A percentile compares a stretch with the other conserved stretches of the same genome.
These are phyloP conservation scores for Fusarium sarcochroum DNA, from an alignment of 2,329 filamentous ascomycete genomes.

Conservation along the genomic window DNA sequence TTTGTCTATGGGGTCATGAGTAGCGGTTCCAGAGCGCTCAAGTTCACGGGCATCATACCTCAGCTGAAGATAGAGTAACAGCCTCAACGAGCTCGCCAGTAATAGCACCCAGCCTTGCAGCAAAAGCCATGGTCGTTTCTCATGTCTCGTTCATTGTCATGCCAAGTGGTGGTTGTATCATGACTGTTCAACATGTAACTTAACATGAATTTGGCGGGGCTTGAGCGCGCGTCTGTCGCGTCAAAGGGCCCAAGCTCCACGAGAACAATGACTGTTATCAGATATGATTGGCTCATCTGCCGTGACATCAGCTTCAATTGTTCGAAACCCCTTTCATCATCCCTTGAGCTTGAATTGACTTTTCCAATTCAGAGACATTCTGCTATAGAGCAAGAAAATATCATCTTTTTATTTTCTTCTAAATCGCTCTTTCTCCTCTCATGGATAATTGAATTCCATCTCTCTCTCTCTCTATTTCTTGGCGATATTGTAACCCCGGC, in stretches of 20 bases:
- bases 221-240: conserved; percentile 46
- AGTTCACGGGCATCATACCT: conserved; percentile 58
- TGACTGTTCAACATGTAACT: conserved; percentile 28
- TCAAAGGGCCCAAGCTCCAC: conserved; percentile 38
- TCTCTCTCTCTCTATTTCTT: conserved; percentile 19
- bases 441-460: conserved; percentile 40
- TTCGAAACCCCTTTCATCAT: conserved; percentile 42
- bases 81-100: conserved; percentile 79
- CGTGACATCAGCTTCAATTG: conserved; percentile 44
- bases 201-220: conserved; percentile 40
- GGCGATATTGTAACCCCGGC: conserved; percentile 22
- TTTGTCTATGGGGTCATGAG: conserved; percentile 45
- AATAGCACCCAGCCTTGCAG: conserved; percentile 73
- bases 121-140: conserved; percentile 74
- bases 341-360: conserved; percentile 7
- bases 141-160: conserved; percentile 33
- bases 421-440: neutral
- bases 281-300: conserved; percentile 38
- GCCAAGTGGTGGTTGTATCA: conserved; percentile 31
- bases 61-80: conserved; percentile 68
- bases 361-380: conserved; percentile 10
- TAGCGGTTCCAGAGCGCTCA: conserved; percentile 1
- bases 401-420: neutral
- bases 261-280: conserved; percentile 7
- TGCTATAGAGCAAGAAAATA: neutral